These are phyloP conservation scores for Arthrobotrys pseudoclavata DNA, from an alignment of 2,329 filamentous ascomycete species.

Conservation along the genomic window DNA sequence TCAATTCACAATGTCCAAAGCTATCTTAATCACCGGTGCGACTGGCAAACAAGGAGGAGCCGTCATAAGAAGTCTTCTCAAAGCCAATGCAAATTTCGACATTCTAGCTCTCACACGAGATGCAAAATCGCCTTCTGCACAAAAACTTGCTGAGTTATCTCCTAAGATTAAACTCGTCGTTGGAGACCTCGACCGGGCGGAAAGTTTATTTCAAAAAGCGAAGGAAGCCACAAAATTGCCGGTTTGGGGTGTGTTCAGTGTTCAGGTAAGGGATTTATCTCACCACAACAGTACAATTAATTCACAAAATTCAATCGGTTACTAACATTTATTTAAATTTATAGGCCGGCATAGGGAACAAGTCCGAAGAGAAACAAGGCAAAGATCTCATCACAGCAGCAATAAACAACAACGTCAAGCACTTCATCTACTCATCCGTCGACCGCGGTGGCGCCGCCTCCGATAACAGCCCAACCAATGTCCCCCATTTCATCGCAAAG, in stretches of 20 bases:
- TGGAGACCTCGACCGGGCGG: conserved; percentile 72
- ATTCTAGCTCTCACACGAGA: conserved; percentile 76
- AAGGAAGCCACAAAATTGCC: conserved; percentile 65
- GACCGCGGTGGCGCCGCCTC: conserved; percentile 74
- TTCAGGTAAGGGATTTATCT: conserved; percentile 69
- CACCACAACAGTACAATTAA: background rate
- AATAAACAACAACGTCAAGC: conserved; percentile 71
- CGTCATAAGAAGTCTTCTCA: conserved; percentile 67
- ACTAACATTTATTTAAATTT: background rate
- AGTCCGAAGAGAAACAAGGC: conserved; percentile 71
- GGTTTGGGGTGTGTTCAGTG: conserved; percentile 75
- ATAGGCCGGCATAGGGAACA: conserved; percentile 61
- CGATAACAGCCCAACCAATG: conserved; percentile 70
- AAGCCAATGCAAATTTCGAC: conserved; percentile 66
- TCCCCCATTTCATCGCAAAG: conserved; percentile 76
- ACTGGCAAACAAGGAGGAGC: conserved; percentile 70
- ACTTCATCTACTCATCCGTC: conserved; percentile 76
- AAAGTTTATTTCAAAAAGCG: conserved; percentile 70
- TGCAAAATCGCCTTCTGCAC: conserved; percentile 69
- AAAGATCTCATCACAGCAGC: conserved; percentile 73
- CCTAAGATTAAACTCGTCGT: conserved; percentile 71
- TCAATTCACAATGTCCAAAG: conserved; percentile 26
- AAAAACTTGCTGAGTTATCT: conserved; percentile 68
- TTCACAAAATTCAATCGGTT: conserved; percentile 4
- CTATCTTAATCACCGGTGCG: conserved; percentile 68